phyloP scores from a whole-genome alignment of 805 yeast genomes.

The Blastobotrys mokoenaii region DNA sequence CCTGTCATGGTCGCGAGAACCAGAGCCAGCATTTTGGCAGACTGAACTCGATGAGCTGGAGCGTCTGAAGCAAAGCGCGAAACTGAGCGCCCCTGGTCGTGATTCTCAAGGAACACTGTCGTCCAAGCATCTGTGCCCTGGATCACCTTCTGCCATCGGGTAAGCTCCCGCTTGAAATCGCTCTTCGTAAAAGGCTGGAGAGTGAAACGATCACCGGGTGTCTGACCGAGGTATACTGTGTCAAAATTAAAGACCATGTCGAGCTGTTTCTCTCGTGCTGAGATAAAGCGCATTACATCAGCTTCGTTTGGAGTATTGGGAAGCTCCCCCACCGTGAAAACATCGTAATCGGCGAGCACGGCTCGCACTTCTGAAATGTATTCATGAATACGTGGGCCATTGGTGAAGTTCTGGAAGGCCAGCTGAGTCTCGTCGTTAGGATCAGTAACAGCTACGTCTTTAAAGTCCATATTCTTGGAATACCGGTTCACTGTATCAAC shows the following conservation, averaged over 20 bases:
- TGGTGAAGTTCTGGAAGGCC: constrained; percentile 27
- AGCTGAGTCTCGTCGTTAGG: constrained; percentile 37
- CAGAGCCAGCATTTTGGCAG: constrained; percentile 42
- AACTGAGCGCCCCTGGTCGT: constrained; percentile 48
- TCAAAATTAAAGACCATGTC: constrained; percentile 33
- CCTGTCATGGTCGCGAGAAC: constrained; percentile 42
- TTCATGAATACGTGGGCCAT: constrained; percentile 52
- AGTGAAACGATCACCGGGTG: background rate
- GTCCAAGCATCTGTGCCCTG: constrained; percentile 38
- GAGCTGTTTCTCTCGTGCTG: constrained; percentile 26
- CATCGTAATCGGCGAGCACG: constrained; percentile 39
- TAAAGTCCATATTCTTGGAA: constrained; percentile 38
- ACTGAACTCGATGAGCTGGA: constrained; percentile 27
- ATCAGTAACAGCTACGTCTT: constrained; percentile 42
- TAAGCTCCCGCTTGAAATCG: background rate
- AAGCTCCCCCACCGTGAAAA: constrained; percentile 52
- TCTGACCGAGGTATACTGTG: background rate
- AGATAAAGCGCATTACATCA: constrained; percentile 24
- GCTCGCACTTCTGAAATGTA: constrained; percentile 44
- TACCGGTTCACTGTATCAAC: constrained; percentile 48
- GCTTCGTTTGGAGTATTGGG: constrained; percentile 35
- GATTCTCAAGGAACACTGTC: constrained; percentile 48
- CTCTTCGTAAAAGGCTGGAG: background rate
- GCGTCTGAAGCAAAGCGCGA: constrained; percentile 39
- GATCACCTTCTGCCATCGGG: background rate